These are phyloP conservation scores for Epichloe gansuensis DNA, from an alignment of 2,329 filamentous ascomycete genomes.

Conservation along the genomic window DNA sequence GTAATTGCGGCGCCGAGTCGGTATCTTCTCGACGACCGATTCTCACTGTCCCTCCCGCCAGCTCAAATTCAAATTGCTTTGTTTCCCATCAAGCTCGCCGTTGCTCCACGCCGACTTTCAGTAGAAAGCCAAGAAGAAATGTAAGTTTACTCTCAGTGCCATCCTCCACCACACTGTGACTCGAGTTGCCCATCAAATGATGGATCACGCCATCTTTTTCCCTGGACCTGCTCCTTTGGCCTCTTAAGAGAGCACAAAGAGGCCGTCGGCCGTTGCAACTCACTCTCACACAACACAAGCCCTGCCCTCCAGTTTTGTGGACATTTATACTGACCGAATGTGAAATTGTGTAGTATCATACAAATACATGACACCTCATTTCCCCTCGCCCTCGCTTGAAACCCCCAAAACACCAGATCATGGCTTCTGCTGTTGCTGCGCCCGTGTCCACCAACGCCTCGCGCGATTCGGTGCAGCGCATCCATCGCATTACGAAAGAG, in stretches of 20 bases:
- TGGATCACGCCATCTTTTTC: too few species aligned
- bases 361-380: not conserved
- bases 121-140: not conserved
- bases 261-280: too few species aligned
- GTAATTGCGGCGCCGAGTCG: not conserved
- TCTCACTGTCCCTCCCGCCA: not conserved
- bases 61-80: too few species aligned
- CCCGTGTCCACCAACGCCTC: constrained; percentile 13
- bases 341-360: too few species aligned
- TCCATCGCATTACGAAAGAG: constrained; percentile 47
- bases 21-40: not conserved
- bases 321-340: too few species aligned
- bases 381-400: not conserved
- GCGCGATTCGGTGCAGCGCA: constrained; percentile 33
- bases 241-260: too few species aligned
- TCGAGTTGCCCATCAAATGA: too few species aligned
- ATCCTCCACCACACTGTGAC: too few species aligned
- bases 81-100: not conserved
- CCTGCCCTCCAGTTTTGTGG: too few species aligned
- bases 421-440: constrained; percentile 22
- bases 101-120: not conserved
- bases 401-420: constrained; percentile 11
- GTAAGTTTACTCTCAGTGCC: not conserved
- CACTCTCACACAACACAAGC: too few species aligned
- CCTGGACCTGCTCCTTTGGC: too few species aligned